These are phyloP conservation scores for Rutstroemia sydowiana DNA, from an alignment of 2,329 filamentous ascomycete genomes.

Conservation along the genomic window DNA sequence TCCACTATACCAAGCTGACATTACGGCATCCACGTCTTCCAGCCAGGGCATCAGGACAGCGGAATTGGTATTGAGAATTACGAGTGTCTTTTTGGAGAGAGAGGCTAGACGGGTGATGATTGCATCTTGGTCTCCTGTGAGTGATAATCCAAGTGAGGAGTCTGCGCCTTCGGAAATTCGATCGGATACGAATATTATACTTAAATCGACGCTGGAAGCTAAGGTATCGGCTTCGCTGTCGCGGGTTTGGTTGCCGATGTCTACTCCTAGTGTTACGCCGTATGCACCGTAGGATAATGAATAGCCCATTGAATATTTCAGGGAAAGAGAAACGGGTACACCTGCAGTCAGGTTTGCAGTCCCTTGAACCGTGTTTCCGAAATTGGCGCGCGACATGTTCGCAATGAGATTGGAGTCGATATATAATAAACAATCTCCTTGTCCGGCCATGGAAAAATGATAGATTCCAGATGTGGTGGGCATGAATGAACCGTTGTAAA, in stretches of 20 bases:
- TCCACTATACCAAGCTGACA: slow-evolving; percentile 48
- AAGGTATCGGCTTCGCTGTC: neutral
- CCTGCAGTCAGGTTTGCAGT: neutral
- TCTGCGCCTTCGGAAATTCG: neutral
- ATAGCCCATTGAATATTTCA: neutral
- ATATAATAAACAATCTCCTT: neutral
- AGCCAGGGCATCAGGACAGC: slow-evolving; percentile 48
- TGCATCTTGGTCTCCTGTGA: slow-evolving; percentile 9
- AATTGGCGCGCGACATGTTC: neutral
- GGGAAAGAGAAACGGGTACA: neutral
- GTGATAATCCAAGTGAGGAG: neutral
- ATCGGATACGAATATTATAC: neutral
- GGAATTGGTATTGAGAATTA: slow-evolving; percentile 56
- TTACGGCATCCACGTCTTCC: slow-evolving; percentile 31
- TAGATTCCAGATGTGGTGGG: neutral
- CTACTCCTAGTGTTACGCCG: neutral
- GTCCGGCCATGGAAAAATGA: neutral
- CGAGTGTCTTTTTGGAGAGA: slow-evolving; percentile 49
- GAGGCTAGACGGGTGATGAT: slow-evolving; percentile 45
- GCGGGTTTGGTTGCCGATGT: neutral
- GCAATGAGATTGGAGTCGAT: neutral
- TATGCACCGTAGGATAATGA: neutral
- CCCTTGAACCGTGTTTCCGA: neutral
- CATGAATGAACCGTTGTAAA: neutral
- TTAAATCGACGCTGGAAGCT: neutral